Percentiles rank a stretch among this genome's conserved stretches.
phyloP scores from a whole-genome alignment of 305 asterid species.

The Rubia tinctorum region DNA sequence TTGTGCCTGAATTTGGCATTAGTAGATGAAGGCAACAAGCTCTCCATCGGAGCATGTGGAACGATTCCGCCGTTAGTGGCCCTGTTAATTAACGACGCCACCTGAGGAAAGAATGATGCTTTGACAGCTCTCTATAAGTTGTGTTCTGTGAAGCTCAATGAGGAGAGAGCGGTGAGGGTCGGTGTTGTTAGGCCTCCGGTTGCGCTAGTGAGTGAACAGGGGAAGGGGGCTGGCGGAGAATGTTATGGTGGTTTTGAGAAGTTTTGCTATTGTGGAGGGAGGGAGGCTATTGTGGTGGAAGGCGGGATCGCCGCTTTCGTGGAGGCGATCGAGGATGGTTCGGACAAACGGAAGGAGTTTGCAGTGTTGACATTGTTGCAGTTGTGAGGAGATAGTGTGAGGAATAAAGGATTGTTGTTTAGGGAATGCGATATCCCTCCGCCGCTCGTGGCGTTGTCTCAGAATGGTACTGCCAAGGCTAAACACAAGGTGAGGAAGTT shows the following conservation, averaged over 20 bases:
- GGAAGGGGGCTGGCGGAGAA: conserved; percentile 87
- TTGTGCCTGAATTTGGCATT: conserved; percentile 83
- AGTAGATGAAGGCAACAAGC: conserved; percentile 68
- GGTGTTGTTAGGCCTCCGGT: conserved; percentile 81
- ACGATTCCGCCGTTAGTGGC: conserved; percentile 86
- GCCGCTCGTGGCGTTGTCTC: conserved; percentile 87
- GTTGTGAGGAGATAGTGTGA: conserved; percentile 64
- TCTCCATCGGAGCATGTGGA: conserved; percentile 84
- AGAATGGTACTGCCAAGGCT: conserved; percentile 82
- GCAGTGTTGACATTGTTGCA: conserved; percentile 83
- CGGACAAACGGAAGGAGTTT: conserved; percentile 82
- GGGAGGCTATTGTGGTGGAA: conserved; percentile 73
- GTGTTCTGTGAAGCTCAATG: conserved; percentile 64
- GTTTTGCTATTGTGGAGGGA: conserved; percentile 70
- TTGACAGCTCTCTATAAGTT: conserved; percentile 84
- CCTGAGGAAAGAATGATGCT: conserved; percentile 86
- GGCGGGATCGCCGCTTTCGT: conserved; percentile 85
- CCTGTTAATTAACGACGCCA: conserved; percentile 60
- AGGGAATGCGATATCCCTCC: conserved; percentile 98
- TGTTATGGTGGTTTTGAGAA: conserved; percentile 91
- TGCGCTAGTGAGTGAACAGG: conserved; percentile 61
- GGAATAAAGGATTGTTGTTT: conserved; percentile 80
- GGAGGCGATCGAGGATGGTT: conserved; percentile 86
- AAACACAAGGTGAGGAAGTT: conserved; percentile 84
- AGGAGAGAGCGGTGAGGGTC: conserved; percentile 83